Evolutionary conservation across 495 filamentous ascomycete genomes (phyloP).

Genomic region (Xylaria cubensis): DNA sequence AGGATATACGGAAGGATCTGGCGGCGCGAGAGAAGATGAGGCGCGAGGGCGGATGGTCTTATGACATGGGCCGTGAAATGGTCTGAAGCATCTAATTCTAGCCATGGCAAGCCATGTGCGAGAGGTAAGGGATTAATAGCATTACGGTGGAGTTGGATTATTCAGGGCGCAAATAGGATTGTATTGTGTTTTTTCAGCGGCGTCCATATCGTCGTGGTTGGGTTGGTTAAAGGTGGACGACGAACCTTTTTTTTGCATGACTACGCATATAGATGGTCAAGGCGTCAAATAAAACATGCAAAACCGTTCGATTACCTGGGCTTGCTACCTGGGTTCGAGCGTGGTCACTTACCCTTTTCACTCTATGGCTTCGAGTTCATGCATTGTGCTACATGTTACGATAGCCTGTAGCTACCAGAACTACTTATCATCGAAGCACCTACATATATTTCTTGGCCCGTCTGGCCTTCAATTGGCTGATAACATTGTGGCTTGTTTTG

Average conservation of each 20-base stretch:
- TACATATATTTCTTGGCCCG: neutral
- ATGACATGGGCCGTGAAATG: conserved; percentile 58
- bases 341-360: neutral
- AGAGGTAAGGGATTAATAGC: conserved; percentile 15
- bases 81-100: conserved; percentile 29
- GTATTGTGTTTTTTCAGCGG: conserved; percentile 2
- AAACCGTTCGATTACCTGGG: neutral
- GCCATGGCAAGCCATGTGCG: neutral
- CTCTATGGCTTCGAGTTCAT: neutral
- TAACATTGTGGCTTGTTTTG: neutral
- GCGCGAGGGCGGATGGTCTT: conserved; percentile 86
- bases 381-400: neutral
- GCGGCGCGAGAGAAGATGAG: conserved; percentile 81
- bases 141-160: conserved; percentile 16
- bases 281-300: conserved; percentile 1
- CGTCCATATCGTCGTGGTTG: neutral
- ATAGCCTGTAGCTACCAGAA: neutral
- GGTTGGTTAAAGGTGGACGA: neutral
- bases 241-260: conserved; percentile 1
- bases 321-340: neutral
- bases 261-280: neutral
- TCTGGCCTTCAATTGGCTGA: neutral
- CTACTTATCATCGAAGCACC: neutral
- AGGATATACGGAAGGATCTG: conserved; percentile 81
- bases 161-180: neutral